These are phyloP conservation scores for Aspergillus tubingensis DNA, from an alignment of 2,329 filamentous ascomycete genomes.

Conservation along the genomic window DNA sequence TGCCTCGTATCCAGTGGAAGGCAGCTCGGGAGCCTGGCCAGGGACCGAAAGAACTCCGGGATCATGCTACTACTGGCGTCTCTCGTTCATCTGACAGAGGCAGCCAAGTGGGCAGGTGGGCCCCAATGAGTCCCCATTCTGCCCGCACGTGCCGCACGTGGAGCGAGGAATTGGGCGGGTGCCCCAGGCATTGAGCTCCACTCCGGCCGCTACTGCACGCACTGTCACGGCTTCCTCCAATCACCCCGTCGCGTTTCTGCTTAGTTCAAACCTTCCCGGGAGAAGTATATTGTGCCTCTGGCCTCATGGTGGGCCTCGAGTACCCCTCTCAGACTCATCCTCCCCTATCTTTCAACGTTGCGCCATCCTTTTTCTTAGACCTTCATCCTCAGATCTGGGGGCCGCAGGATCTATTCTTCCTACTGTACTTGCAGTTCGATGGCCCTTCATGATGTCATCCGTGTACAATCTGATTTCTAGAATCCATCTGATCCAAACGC, in stretches of 20 bases:
- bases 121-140: background rate
- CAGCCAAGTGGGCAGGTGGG: background rate
- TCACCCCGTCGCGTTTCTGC: background rate
- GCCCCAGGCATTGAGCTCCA: background rate
- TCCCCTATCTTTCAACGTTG: background rate
- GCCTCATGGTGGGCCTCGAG: background rate
- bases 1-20: background rate
- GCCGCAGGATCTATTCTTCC: conserved; percentile 1
- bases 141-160: conserved; percentile 17
- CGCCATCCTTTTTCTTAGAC: background rate
- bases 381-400: background rate
- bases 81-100: background rate
- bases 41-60: background rate
- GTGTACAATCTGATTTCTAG: background rate
- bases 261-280: conserved; percentile 6
- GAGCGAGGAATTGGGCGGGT: conserved; percentile 17
- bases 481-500: background rate
- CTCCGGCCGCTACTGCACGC: conserved; percentile 8
- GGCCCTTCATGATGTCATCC: conserved; percentile 8
- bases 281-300: background rate
- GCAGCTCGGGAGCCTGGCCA: background rate
- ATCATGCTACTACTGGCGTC: background rate
- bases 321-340: background rate
- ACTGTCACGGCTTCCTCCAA: background rate
- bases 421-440: background rate